These are phyloP conservation scores for Trichoderma reesei DNA, from an alignment of 495 filamentous ascomycete species.

Conservation along the genomic window DNA sequence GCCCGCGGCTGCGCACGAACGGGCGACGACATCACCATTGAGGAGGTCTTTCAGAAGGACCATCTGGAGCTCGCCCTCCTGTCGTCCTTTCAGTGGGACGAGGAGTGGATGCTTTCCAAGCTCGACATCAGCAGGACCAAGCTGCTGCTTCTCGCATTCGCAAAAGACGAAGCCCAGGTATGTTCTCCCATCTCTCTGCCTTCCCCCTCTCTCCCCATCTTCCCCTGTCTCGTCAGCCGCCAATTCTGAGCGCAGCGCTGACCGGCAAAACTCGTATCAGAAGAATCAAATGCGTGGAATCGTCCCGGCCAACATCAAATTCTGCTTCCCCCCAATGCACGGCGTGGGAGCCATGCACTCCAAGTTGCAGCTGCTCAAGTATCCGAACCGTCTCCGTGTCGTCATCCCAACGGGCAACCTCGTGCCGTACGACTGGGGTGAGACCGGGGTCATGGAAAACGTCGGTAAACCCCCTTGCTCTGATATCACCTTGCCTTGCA, in stretches of 20 bases:
- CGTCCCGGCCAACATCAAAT: conserved; percentile 38
- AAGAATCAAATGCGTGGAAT: conserved; percentile 45
- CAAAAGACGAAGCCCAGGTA: conserved; percentile 39
- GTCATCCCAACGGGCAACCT: conserved; percentile 77
- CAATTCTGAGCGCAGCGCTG: too few species aligned
- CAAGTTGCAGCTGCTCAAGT: conserved; percentile 76
- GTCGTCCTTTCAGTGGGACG: conserved; percentile 81
- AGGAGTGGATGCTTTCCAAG: conserved; percentile 37
- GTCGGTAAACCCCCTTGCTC: conserved; percentile 23
- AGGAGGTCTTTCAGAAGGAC: conserved; percentile 71
- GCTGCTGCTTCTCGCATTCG: conserved; percentile 33
- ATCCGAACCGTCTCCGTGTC: conserved; percentile 56
- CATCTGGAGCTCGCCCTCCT: conserved; percentile 68
- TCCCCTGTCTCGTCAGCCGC: not conserved
- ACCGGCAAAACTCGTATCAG: conserved; percentile 17
- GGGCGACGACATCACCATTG: conserved; percentile 73
- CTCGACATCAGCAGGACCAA: conserved; percentile 31
- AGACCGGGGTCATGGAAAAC: conserved; percentile 72
- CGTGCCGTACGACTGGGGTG: conserved; percentile 77
- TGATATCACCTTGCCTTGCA: not conserved
- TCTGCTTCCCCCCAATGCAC: conserved; percentile 70
- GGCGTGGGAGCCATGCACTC: conserved; percentile 63
- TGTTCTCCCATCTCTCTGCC: not conserved
- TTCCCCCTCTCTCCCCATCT: not conserved
- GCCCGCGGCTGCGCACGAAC: conserved; percentile 43